Conservation (phyloP, 192 early-diverging fungal species). For the Chytriomyces sp. region DNA sequence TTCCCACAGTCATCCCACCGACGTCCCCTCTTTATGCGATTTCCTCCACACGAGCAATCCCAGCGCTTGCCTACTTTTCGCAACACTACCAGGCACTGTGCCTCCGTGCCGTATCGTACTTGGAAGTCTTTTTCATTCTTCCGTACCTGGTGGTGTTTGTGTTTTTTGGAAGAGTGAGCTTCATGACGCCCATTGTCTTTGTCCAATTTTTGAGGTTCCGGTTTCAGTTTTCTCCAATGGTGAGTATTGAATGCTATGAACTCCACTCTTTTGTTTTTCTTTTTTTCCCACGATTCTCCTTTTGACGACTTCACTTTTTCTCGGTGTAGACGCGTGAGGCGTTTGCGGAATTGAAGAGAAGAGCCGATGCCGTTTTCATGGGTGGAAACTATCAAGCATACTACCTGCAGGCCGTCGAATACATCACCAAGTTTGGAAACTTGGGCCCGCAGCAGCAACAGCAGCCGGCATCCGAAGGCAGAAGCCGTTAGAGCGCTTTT, state of each 20-base stretch:
- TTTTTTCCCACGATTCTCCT: neutral
- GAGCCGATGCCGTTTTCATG: conserved; percentile 30
- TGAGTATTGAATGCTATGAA: neutral
- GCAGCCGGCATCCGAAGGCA: neutral
- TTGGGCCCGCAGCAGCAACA: neutral
- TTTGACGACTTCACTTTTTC: neutral
- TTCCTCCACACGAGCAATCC: conserved; percentile 57
- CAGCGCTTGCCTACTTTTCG: conserved; percentile 54
- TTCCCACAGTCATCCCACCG: conserved; percentile 68
- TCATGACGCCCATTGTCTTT: conserved; percentile 67
- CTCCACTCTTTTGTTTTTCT: neutral
- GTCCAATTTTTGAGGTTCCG: conserved; percentile 76
- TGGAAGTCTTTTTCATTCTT: conserved; percentile 74
- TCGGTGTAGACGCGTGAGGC: conserved; percentile 34
- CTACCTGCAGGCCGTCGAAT: conserved; percentile 33
- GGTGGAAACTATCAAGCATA: conserved; percentile 18
- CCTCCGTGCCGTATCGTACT: conserved; percentile 66
- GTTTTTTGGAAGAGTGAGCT: conserved; percentile 52
- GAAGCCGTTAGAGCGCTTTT: neutral
- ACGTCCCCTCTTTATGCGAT: conserved; percentile 41
- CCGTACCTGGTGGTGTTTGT: conserved; percentile 61
- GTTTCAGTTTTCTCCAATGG: conserved; percentile 64
- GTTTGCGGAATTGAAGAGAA: conserved; percentile 39
- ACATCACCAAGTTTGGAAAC: conserved; percentile 31
- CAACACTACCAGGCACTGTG: conserved; percentile 63